These are phyloP conservation scores for Fragaria vesca DNA, from an alignment of 306 rosid species.

Conservation along the genomic window DNA sequence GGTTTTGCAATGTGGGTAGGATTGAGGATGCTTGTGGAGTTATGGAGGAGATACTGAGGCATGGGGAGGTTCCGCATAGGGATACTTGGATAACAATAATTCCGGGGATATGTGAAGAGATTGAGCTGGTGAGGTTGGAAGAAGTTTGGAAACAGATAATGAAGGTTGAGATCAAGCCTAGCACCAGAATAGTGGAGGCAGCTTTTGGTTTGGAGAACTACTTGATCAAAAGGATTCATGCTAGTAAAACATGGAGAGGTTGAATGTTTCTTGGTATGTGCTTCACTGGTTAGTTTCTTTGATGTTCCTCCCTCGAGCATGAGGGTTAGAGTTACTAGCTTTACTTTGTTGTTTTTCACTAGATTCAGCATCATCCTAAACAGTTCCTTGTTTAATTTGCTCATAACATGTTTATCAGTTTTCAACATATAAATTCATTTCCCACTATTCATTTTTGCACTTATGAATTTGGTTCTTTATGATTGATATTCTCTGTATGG, in stretches of 20 bases:
- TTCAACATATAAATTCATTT: not conserved
- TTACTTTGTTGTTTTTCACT: not conserved
- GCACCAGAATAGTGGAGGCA: constrained; percentile 61
- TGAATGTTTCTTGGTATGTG: constrained; percentile 6
- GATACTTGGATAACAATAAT: constrained; percentile 61
- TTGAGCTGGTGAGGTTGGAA: constrained; percentile 33
- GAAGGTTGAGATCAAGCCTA: constrained; percentile 47
- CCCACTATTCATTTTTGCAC: not conserved
- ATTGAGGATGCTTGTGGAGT: constrained; percentile 66
- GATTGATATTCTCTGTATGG: not conserved
- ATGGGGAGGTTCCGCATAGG: constrained; percentile 66
- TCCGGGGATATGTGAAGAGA: constrained; percentile 59
- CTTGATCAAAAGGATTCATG: constrained; percentile 49
- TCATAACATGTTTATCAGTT: not conserved
- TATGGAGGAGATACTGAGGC: constrained; percentile 43
- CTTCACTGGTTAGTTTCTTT: constrained; percentile 4
- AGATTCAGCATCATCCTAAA: not conserved
- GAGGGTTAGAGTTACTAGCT: not conserved
- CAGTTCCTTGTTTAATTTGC: not conserved
- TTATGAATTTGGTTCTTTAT: not conserved
- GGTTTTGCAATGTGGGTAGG: constrained; percentile 69
- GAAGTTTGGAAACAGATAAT: constrained; percentile 44
- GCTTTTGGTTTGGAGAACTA: constrained; percentile 65
- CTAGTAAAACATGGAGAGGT: constrained; percentile 30
- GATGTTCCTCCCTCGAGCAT: not conserved